A percentile compares a stretch with the other conserved stretches of the same genome.
Evolutionary conservation across 495 filamentous ascomycete species (phyloP).

Genomic region (Penicillium simplicissimum): DNA sequence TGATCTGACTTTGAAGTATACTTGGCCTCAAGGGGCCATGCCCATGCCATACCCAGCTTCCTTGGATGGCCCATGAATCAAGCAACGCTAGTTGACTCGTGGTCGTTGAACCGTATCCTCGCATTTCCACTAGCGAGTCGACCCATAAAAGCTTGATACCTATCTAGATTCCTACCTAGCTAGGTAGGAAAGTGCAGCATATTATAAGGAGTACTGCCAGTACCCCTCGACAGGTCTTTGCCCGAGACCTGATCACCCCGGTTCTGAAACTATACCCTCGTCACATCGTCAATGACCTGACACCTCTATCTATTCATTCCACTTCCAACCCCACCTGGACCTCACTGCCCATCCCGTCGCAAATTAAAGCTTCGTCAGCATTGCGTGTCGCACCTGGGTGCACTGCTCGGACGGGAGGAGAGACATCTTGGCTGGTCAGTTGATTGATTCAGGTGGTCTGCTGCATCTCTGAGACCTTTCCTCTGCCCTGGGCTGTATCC

Average conservation of each 20-base stretch:
- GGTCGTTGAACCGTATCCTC: no score
- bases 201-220: neutral
- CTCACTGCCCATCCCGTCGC: conserved; percentile 2
- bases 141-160: conserved; percentile 6
- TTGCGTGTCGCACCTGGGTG: conserved; percentile 17
- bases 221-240: neutral
- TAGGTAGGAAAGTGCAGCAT: neutral
- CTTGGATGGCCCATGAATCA: neutral
- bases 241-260: neutral
- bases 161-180: neutral
- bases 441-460: conserved; percentile 22
- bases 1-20: neutral
- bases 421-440: conserved; percentile 13
- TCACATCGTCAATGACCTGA: neutral
- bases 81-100: neutral
- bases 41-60: neutral
- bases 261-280: neutral
- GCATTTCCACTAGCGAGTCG: neutral
- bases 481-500: neutral
- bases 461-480: neutral
- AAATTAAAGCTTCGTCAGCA: conserved; percentile 25
- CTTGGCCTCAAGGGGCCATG: neutral
- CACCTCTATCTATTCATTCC: neutral
- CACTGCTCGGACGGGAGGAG: neutral
- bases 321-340: neutral